These are phyloP conservation scores for Fusarium sp. DNA, from an alignment of 2,329 filamentous ascomycete species.

Conservation along the genomic window DNA sequence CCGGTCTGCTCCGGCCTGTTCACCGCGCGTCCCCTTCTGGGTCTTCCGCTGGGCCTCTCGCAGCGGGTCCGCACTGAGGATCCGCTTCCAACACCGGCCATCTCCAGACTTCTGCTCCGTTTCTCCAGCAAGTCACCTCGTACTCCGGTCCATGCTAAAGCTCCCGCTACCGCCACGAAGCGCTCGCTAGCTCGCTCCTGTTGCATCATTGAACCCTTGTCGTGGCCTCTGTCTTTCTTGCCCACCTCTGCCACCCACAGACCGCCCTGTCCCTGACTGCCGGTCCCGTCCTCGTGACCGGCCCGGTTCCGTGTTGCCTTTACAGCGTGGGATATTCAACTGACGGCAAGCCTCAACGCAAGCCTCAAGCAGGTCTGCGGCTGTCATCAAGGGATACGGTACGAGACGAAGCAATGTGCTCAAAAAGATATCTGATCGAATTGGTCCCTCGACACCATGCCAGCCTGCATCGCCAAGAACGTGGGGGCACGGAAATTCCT, in stretches of 20 bases:
- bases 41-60: slow-evolving; percentile 35
- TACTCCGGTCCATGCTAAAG: slow-evolving; percentile 15
- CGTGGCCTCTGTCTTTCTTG: slow-evolving; percentile 15
- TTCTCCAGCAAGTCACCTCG: slow-evolving; percentile 29
- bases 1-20: slow-evolving; percentile 42
- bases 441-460: neutral
- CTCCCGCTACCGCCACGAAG: slow-evolving; percentile 29
- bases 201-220: slow-evolving; percentile 30
- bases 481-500: slow-evolving; percentile 2
- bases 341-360: slow-evolving; percentile 6
- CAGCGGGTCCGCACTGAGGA: slow-evolving; percentile 32
- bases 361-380: neutral
- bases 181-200: slow-evolving; percentile 14
- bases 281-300: slow-evolving; percentile 41
- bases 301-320: slow-evolving; percentile 36
- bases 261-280: slow-evolving; percentile 17
- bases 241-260: slow-evolving; percentile 13
- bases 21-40: slow-evolving; percentile 31
- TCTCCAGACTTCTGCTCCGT: slow-evolving; percentile 20
- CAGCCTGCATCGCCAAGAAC: slow-evolving; percentile 7
- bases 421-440: neutral
- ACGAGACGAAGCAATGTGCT: neutral
- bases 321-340: neutral
- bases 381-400: neutral
- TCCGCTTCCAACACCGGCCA: slow-evolving; percentile 19